Evolutionary conservation across 352 stramenopile genomes (phyloP).

Genomic region (Blastocystis sp.): DNA sequence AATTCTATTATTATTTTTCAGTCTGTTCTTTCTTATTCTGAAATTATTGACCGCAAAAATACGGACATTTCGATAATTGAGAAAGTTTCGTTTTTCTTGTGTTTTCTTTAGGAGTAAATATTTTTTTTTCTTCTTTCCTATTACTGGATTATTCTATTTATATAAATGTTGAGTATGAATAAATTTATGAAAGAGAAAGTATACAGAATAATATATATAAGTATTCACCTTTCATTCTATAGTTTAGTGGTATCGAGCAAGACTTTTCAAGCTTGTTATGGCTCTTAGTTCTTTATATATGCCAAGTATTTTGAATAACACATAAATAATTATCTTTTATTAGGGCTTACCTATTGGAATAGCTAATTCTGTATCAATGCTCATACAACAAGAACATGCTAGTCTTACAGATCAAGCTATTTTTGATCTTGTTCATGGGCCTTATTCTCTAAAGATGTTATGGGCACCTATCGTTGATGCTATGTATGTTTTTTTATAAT

Average conservation of each 20-base stretch:
- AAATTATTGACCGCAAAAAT: too few species aligned
- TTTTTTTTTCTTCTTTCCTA: too few species aligned
- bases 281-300: constrained; percentile 61
- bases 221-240: background rate
- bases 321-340: background rate
- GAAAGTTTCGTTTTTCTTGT: too few species aligned
- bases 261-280: constrained; percentile 48
- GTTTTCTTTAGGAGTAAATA: too few species aligned
- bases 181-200: constrained; percentile 40
- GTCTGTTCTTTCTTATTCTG: too few species aligned
- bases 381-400: constrained; percentile 60
- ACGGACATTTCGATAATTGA: too few species aligned
- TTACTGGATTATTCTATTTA: constrained; percentile 30
- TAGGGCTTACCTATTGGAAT: constrained; percentile 63
- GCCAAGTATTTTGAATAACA: constrained; percentile 49
- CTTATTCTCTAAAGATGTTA: constrained; percentile 65
- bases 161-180: constrained; percentile 36
- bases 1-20: too few species aligned
- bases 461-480: constrained; percentile 69
- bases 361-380: constrained; percentile 63
- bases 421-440: constrained; percentile 65
- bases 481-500: constrained; percentile 14
- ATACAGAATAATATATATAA: background rate
- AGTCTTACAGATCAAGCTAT: constrained; percentile 65
- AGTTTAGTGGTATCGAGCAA: constrained; percentile 37